Conservation (phyloP, 352 stramenopile genomes). For the Phytophthora fragariae region DNA sequence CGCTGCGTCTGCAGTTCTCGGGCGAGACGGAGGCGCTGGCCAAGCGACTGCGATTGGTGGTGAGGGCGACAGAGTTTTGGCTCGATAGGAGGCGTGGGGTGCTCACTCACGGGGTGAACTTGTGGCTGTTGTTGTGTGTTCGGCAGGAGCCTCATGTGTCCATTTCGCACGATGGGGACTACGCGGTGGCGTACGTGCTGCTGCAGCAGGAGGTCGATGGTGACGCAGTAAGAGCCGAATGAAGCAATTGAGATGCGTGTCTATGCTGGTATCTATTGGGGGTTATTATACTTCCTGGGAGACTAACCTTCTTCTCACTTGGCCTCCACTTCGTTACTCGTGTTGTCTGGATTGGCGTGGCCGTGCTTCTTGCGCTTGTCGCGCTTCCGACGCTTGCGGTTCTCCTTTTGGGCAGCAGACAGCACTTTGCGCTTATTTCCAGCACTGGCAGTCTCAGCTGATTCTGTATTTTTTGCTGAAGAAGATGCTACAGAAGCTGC, state of each 20-base stretch:
- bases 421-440: constrained; percentile 71
- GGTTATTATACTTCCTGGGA: too few species aligned
- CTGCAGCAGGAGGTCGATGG: constrained; percentile 53
- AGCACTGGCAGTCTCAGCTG: background rate
- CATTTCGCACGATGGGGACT: constrained; percentile 85
- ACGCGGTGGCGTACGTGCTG: constrained; percentile 82
- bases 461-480: constrained; percentile 2
- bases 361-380: constrained; percentile 66
- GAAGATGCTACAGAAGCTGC: background rate
- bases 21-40: constrained; percentile 66
- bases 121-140: background rate
- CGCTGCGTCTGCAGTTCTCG: constrained; percentile 62
- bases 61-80: constrained; percentile 20
- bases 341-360: constrained; percentile 7
- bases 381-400: constrained; percentile 78
- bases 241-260: too few species aligned
- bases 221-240: too few species aligned
- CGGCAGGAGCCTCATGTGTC: constrained; percentile 42
- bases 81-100: background rate
- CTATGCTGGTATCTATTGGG: too few species aligned
- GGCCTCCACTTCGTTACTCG: constrained; percentile 15
- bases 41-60: constrained; percentile 58
- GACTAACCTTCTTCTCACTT: constrained; percentile 5
- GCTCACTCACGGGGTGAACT: background rate
- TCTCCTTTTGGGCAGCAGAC: constrained; percentile 72